phyloP scores from a whole-genome alignment of 1,284 basidiomycete genomes.

The Dichomitus squalens region DNA sequence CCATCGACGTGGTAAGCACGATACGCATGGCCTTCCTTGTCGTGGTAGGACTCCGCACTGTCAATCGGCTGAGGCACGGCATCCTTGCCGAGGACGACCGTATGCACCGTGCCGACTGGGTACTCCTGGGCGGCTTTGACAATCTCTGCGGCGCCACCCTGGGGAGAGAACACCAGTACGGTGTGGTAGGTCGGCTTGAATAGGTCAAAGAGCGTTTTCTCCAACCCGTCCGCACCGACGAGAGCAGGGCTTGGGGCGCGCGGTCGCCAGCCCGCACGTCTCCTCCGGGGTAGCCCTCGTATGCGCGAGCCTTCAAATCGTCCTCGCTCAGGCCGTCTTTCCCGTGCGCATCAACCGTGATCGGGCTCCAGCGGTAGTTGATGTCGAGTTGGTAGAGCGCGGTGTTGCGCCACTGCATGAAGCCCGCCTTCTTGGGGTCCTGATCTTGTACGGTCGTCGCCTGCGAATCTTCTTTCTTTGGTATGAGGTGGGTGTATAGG shows the following conservation, averaged over 20 bases:
- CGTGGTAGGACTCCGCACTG: constrained; percentile 5
- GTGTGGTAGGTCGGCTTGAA: constrained; percentile 29
- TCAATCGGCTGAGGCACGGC: background rate
- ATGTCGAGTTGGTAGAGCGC: constrained; percentile 44
- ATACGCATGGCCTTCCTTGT: constrained; percentile 22
- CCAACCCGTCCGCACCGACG: constrained; percentile 10
- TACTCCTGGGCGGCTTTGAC: background rate
- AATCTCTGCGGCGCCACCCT: too few relatives aligned
- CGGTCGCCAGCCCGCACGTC: constrained; percentile 45
- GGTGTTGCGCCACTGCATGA: constrained; percentile 2
- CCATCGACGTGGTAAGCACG: constrained; percentile 19
- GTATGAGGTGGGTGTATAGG: background rate
- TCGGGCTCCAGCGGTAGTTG: constrained; percentile 49
- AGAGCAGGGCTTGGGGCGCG: constrained; percentile 47
- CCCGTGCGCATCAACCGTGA: constrained; percentile 42
- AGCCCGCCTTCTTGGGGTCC: background rate
- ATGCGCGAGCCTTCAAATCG: constrained; percentile 11
- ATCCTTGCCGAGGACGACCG: constrained; percentile 9
- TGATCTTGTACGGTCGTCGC: too few relatives aligned
- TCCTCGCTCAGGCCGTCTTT: constrained; percentile 1
- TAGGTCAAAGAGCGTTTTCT: constrained; percentile 29
- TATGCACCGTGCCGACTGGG: constrained; percentile 6
- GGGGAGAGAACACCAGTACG: constrained; percentile 28
- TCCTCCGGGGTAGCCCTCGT: constrained; percentile 15
- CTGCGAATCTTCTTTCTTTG: background rate